Percentiles rank a stretch among this genome's conserved stretches.
These are phyloP conservation scores for Cryptomeria japonica DNA, from an alignment of 75 land plant species.

Conservation along the genomic window DNA sequence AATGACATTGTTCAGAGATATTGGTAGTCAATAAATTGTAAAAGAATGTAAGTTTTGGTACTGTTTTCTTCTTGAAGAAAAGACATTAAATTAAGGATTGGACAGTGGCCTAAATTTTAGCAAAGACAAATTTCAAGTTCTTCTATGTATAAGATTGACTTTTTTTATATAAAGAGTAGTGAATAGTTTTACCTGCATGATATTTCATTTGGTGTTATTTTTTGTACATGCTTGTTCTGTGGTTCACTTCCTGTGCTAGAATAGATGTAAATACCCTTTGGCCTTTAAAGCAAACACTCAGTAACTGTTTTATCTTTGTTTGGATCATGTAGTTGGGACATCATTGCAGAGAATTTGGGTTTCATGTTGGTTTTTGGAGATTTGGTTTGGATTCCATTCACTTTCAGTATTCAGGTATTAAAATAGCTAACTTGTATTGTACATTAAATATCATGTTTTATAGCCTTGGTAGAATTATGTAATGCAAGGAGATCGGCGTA, in stretches of 20 bases:
- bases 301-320: background rate
- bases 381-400: conserved; percentile 96
- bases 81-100: background rate
- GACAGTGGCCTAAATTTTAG: background rate
- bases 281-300: background rate
- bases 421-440: background rate
- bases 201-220: background rate
- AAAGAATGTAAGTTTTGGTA: background rate
- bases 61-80: background rate
- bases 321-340: conserved; percentile 80
- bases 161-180: background rate
- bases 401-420: conserved; percentile 94
- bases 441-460: background rate
- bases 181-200: background rate
- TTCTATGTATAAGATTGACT: background rate
- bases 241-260: background rate
- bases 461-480: too few species aligned
- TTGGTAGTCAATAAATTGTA: background rate
- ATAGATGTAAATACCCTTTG: background rate
- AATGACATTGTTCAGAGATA: background rate
- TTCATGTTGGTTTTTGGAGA: conserved; percentile 99
- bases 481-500: background rate
- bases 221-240: background rate
- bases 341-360: conserved; percentile 96
- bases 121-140: background rate